Evolutionary conservation across 169 alveolate species (phyloP).

Genomic region (Babesia microti): DNA sequence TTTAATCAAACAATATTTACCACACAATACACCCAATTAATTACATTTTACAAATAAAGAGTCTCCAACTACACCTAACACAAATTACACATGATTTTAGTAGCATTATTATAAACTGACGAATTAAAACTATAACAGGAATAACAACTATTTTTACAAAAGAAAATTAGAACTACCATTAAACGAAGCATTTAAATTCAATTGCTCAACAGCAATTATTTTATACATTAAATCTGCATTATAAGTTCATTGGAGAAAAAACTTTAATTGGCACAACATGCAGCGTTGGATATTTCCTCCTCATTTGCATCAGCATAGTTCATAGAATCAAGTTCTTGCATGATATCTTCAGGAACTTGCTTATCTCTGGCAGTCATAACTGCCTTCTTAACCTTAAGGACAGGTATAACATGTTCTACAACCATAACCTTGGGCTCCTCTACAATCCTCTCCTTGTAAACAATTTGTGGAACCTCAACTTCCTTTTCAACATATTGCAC

Average conservation of each 20-base stretch:
- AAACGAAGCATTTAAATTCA: no score
- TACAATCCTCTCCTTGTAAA: conserved; percentile 59
- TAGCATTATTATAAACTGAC: neutral
- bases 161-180: no score
- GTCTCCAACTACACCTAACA: conserved; percentile 9
- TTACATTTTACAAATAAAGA: conserved; percentile 11
- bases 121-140: neutral
- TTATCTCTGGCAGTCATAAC: conserved; percentile 42
- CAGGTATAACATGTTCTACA: conserved; percentile 66
- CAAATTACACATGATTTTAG: neutral
- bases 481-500: conserved; percentile 61
- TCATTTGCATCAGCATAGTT: conserved; percentile 41
- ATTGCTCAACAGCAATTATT: no score
- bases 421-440: conserved; percentile 64
- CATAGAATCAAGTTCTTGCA: conserved; percentile 21
- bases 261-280: conserved; percentile 42
- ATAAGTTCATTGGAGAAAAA: no score
- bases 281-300: conserved; percentile 12
- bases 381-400: conserved; percentile 58
- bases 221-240: no score
- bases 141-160: neutral
- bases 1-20: conserved; percentile 24
- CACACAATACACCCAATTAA: conserved; percentile 19
- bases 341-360: conserved; percentile 50
- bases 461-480: conserved; percentile 69